Evolutionary conservation across 108 stramenopile species (phyloP).

Genomic region (Pseudonitzschia multistriata): DNA sequence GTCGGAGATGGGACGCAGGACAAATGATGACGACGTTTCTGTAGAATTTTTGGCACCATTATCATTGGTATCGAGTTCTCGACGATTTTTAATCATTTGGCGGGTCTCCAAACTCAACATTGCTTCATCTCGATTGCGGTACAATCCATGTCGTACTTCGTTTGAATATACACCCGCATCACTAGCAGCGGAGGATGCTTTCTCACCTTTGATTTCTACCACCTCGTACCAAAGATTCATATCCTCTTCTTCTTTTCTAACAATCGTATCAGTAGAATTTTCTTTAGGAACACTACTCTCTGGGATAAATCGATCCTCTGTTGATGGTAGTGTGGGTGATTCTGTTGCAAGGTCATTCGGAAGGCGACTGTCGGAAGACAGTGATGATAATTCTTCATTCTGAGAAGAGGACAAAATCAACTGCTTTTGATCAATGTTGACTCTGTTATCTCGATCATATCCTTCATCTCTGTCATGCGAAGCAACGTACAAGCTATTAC

Average conservation of each 20-base stretch:
- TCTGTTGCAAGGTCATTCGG: background rate
- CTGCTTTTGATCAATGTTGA: too few relatives aligned
- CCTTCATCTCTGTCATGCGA: too few relatives aligned
- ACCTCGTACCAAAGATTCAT: constrained; percentile 8
- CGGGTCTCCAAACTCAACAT: constrained; percentile 27
- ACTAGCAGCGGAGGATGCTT: background rate
- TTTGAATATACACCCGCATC: constrained; percentile 1
- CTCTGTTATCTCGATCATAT: too few relatives aligned
- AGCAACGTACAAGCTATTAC: too few relatives aligned
- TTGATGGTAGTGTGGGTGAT: background rate
- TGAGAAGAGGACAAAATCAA: too few relatives aligned
- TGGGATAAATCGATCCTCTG: too few relatives aligned
- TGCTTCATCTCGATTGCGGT: constrained; percentile 24
- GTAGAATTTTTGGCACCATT: too few relatives aligned
- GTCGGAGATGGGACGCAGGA: background rate
- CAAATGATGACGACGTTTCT: background rate
- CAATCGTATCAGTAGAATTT: background rate
- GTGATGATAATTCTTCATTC: background rate
- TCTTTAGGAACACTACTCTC: too few relatives aligned
- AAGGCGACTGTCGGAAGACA: background rate
- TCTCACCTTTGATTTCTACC: background rate
- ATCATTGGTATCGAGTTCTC: background rate
- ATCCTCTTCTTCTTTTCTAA: background rate
- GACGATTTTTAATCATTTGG: constrained; percentile 8
- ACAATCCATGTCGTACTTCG: constrained; percentile 21